These are phyloP conservation scores for Arthrobotrys sphaeroides DNA, from an alignment of 2,329 filamentous ascomycete species.

Conservation along the genomic window DNA sequence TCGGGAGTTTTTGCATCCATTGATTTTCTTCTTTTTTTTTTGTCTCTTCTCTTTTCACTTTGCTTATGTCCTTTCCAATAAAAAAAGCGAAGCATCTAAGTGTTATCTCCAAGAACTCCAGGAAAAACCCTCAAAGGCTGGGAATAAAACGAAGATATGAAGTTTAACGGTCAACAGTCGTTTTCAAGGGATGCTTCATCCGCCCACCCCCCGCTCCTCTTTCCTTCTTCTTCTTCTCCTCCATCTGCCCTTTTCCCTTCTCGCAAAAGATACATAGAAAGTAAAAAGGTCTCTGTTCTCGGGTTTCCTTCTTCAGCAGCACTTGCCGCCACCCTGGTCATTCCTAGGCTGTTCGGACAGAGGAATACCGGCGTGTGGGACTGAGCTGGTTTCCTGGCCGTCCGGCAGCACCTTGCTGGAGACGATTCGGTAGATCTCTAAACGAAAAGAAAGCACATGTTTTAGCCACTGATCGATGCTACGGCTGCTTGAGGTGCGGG, in stretches of 20 bases:
- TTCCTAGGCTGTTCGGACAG: constrained; percentile 85
- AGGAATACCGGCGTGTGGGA: constrained; percentile 81
- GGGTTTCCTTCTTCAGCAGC: constrained; percentile 70
- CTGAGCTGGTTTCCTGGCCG: constrained; percentile 82
- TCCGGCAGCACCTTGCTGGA: constrained; percentile 91
- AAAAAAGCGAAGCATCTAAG: constrained; percentile 32
- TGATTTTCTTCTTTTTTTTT: not conserved
- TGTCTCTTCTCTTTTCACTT: not conserved
- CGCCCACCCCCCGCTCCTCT: too few species aligned
- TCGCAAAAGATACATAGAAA: constrained; percentile 15
- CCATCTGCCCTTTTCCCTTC: not conserved
- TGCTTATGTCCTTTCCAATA: constrained; percentile 12
- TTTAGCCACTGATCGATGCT: too few species aligned
- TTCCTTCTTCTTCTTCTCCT: not conserved
- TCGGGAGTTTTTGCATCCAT: constrained; percentile 11
- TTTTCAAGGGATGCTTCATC: constrained; percentile 10
- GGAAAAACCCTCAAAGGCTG: constrained; percentile 21
- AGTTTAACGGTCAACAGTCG: constrained; percentile 28
- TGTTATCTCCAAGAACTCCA: constrained; percentile 44
- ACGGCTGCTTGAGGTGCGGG: too few species aligned
- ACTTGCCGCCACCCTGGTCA: constrained; percentile 80
- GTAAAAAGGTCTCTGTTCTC: not conserved
- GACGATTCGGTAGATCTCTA: constrained; percentile 99
- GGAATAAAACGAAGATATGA: constrained; percentile 27
- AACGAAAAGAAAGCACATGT: not conserved